A percentile compares a stretch with the other conserved stretches of the same genome.
These are phyloP conservation scores for Leucaena leucocephala DNA, from an alignment of 306 rosid genomes.

Conservation along the genomic window DNA sequence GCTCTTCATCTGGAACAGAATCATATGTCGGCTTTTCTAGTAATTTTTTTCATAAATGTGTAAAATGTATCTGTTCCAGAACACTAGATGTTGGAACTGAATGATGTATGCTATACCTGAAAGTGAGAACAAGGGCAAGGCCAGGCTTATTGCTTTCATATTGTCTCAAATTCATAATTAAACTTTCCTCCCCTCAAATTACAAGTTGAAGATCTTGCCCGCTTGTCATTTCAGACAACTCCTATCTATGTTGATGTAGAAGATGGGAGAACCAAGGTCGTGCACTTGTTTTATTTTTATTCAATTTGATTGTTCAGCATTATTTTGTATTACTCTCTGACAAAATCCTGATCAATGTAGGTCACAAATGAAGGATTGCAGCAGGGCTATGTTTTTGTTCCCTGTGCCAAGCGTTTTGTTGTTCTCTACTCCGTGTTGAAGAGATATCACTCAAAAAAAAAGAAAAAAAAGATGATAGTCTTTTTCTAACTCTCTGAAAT, in stretches of 20 bases:
- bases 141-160: slow-evolving; percentile 10
- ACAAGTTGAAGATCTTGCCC: slow-evolving; percentile 90
- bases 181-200: slow-evolving; percentile 25
- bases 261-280: no score
- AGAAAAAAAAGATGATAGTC: slow-evolving; percentile 95
- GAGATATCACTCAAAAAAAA: slow-evolving; percentile 59
- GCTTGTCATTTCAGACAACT: slow-evolving; percentile 69
- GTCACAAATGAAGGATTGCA: no score
- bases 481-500: slow-evolving; percentile 89
- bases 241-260: slow-evolving; percentile 1
- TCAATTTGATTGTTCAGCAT: no score
- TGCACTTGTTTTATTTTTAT: no score
- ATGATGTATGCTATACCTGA: slow-evolving; percentile 16
- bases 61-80: background rate
- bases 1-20: slow-evolving; percentile 2
- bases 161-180: background rate
- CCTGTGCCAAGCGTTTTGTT: no score
- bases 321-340: no score
- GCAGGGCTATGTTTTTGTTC: no score
- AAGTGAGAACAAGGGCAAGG: background rate
- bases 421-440: no score
- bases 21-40: background rate
- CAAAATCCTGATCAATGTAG: no score
- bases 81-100: slow-evolving; percentile 5
- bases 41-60: background rate